Evolutionary conservation across 1,284 basidiomycete genomes (phyloP).

Genomic region (Rhodotorula sp.): DNA sequence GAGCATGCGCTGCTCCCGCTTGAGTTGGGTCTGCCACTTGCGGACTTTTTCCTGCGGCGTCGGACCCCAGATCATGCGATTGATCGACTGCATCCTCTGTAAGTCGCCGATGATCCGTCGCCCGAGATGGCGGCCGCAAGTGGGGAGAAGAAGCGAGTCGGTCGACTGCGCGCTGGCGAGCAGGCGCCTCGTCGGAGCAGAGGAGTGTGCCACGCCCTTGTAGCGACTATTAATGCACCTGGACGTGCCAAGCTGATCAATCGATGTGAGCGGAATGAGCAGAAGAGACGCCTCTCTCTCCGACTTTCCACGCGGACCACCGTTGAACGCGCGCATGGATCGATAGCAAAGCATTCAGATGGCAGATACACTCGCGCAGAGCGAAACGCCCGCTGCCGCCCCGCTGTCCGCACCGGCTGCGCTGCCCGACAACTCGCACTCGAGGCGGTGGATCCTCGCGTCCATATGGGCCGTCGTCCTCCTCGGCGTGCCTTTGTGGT

Average conservation of each 20-base stretch:
- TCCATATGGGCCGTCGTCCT: constrained; percentile 73
- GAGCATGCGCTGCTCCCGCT: constrained; percentile 71
- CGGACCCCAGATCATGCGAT: constrained; percentile 88
- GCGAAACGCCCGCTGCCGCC: not conserved
- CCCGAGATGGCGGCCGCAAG: not conserved
- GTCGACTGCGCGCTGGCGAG: not conserved
- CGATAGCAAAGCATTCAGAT: not conserved
- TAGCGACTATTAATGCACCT: not conserved
- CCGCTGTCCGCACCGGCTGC: not conserved
- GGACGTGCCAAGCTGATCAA: too few species aligned
- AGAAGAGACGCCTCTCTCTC: not conserved
- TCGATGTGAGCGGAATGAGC: too few species aligned
- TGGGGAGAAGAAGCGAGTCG: not conserved
- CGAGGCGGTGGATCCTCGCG: constrained; percentile 55
- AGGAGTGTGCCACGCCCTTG: not conserved
- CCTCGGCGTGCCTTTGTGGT: constrained; percentile 78
- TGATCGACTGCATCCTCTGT: constrained; percentile 72
- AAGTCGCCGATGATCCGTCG: not conserved
- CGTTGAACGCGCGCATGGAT: too few species aligned
- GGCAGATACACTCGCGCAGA: not conserved
- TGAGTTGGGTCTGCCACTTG: constrained; percentile 81
- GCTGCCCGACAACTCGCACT: not conserved
- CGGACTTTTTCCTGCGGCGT: constrained; percentile 87
- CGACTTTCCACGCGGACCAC: too few species aligned
- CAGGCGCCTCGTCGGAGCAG: not conserved